A percentile compares a stretch with the other conserved stretches of the same genome.
Evolutionary conservation across 2,329 filamentous ascomycete species (phyloP).

Genomic region (Aspergillus tubingensis): DNA sequence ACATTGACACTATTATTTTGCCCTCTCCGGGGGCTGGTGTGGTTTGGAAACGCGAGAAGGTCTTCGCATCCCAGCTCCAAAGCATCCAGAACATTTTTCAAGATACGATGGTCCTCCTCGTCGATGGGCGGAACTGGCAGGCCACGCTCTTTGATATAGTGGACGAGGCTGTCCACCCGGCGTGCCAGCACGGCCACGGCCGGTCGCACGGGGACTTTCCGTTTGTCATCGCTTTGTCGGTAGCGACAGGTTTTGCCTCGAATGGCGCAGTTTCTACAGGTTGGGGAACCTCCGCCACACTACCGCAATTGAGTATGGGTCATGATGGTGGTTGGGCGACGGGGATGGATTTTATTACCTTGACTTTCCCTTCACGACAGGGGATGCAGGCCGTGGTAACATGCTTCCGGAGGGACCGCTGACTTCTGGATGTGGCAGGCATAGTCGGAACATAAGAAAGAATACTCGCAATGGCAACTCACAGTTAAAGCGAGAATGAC

Average conservation of each 20-base stretch:
- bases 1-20: not conserved
- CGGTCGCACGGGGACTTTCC: slow-evolving; percentile 19
- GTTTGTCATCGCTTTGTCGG: slow-evolving; percentile 41
- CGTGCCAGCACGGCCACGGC: not conserved
- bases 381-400: slow-evolving; percentile 48
- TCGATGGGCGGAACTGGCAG: slow-evolving; percentile 41
- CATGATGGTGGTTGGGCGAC: not conserved
- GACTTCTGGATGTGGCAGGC: slow-evolving; percentile 5
- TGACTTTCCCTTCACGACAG: slow-evolving; percentile 49
- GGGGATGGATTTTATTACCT: slow-evolving; percentile 29
- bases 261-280: slow-evolving; percentile 39
- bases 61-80: slow-evolving; percentile 23
- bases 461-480: too few species aligned
- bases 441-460: not conserved
- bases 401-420: slow-evolving; percentile 42
- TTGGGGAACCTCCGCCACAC: slow-evolving; percentile 40
- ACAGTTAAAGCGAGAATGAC: too few species aligned
- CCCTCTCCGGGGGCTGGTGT: slow-evolving; percentile 14
- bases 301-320: slow-evolving; percentile 12
- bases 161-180: slow-evolving; percentile 38
- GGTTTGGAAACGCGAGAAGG: slow-evolving; percentile 10
- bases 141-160: slow-evolving; percentile 44
- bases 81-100: slow-evolving; percentile 39
- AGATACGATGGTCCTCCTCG: slow-evolving; percentile 36
- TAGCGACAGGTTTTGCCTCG: slow-evolving; percentile 41